Conservation (phyloP, 495 filamentous ascomycete genomes). For the Oleoguttula mirabilis region DNA sequence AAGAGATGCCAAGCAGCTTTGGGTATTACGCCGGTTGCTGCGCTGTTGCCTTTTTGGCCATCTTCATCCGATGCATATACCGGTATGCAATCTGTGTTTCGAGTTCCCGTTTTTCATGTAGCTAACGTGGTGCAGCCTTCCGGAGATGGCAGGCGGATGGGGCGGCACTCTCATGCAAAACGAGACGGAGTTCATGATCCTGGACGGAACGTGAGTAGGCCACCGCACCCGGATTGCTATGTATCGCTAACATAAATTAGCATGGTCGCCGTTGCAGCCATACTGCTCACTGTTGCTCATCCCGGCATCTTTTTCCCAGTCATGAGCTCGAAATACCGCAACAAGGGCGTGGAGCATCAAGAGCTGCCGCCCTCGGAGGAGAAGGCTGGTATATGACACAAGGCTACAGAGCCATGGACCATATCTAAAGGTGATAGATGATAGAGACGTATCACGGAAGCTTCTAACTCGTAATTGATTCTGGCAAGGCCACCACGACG, state of each 20-base stretch:
- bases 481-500: too few species aligned
- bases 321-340: constrained; percentile 7
- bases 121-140: constrained; percentile 2
- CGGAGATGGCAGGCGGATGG: constrained; percentile 20
- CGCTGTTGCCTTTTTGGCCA: constrained; percentile 11
- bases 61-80: constrained; percentile 21
- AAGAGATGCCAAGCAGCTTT: constrained; percentile 5
- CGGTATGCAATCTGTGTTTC: constrained; percentile 1
- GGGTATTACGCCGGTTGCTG: constrained; percentile 11
- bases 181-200: constrained; percentile 14
- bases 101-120: neutral
- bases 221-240: neutral
- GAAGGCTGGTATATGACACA: too few species aligned
- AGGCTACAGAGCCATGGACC: too few species aligned
- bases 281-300: constrained; percentile 15
- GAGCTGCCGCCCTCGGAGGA: too few species aligned
- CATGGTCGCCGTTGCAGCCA: constrained; percentile 13
- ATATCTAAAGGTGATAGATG: too few species aligned
- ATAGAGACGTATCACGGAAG: too few species aligned
- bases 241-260: constrained; percentile 8
- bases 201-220: constrained; percentile 14
- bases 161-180: constrained; percentile 13
- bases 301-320: constrained; percentile 16
- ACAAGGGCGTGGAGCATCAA: too few species aligned
- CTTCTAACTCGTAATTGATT: too few species aligned